Base-by-base conservation (phyloP, 2,329 filamentous ascomycete species). In the Fusarium citri region DNA sequence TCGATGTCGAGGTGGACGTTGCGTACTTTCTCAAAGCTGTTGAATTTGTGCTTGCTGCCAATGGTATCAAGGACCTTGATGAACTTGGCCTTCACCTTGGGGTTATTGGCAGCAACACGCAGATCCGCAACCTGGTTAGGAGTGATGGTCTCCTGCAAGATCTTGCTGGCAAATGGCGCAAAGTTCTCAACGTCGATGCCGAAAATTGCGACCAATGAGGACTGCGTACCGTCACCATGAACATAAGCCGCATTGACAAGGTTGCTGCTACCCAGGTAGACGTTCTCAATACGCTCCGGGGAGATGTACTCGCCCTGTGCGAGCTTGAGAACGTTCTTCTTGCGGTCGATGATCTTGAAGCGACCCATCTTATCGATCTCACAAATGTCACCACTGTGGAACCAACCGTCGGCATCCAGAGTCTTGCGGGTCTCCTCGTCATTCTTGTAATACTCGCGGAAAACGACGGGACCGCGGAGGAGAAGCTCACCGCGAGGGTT, bases 311-410 rank as follows among this genome's bases (percentile, higher is more conserved):
- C 96, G 79, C 96, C 96, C 81, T 99, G 96, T 0, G 95, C 91
- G 59, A 99, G 89, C 87, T 99, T 99, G 78, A 99, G 89, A n/a
- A 99, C 93, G 82, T 98, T 98, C 91, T 99, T 99, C 83, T 94
- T 91, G 75, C 96, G 94, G 81, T 99, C 96, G 75, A 99, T 91
- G 80, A 99, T 97, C 81, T 89, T 90, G 85, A 98, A 91, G 65
- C 94, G 93, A 67, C 96, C 96, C 77, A 92, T 81, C 72, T 90
- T 89, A 80, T 99, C 96, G 25, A 99, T 86, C 69, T 90, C 88
- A 76, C 90, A 93, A 71, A 99, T 95, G 76, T 99, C 96, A 58
- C 96, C 96, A 1, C 94, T 98, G 79, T 92, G 92, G 88, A 99
- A 98, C 96, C 96, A 99, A 66, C 96, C 96, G 71, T 98, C 94